A percentile compares a stretch with the other conserved stretches of the same genome.
These are phyloP conservation scores for Cutaneotrichosporon mucoides DNA, from an alignment of 1,284 basidiomycete species.

Conservation along the genomic window DNA sequence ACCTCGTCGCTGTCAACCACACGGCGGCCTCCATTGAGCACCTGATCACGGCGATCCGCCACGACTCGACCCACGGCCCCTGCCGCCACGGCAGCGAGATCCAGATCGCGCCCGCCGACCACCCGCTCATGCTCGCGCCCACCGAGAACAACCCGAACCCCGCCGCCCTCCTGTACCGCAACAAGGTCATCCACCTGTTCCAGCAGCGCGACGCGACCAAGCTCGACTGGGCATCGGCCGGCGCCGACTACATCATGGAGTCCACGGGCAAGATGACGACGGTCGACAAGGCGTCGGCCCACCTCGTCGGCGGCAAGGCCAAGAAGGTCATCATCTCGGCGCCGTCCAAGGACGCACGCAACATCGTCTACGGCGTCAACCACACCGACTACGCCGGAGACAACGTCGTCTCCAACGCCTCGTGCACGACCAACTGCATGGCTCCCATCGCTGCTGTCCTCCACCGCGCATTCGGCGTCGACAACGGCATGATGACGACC, in stretches of 20 bases:
- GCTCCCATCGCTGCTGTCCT: constrained; percentile 49
- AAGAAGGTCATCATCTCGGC: constrained; percentile 51
- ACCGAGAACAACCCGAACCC: constrained; percentile 33
- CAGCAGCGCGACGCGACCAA: constrained; percentile 42
- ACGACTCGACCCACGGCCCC: constrained; percentile 50
- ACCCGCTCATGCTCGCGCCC: constrained; percentile 34
- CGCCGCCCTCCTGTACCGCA: constrained; percentile 39
- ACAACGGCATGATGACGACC: constrained; percentile 51
- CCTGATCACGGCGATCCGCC: constrained; percentile 43
- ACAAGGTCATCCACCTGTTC: constrained; percentile 46
- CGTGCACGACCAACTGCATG: constrained; percentile 52
- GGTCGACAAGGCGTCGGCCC: constrained; percentile 40
- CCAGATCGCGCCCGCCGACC: constrained; percentile 30
- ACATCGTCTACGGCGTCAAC: constrained; percentile 50
- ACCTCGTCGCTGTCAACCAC: constrained; percentile 50
- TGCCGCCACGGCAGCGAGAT: constrained; percentile 33
- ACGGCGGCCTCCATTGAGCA: constrained; percentile 46
- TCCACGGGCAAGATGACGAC: constrained; percentile 48
- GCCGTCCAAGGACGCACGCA: constrained; percentile 42
- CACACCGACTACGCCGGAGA: constrained; percentile 40
- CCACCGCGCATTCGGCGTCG: constrained; percentile 46
- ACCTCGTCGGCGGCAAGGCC: constrained; percentile 42
- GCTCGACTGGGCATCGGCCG: constrained; percentile 44
- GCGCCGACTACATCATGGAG: constrained; percentile 48
- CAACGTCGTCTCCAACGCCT: constrained; percentile 48